Conservation (phyloP, 108 stramenopile genomes). For the Phaeodactylum tricornutum region DNA sequence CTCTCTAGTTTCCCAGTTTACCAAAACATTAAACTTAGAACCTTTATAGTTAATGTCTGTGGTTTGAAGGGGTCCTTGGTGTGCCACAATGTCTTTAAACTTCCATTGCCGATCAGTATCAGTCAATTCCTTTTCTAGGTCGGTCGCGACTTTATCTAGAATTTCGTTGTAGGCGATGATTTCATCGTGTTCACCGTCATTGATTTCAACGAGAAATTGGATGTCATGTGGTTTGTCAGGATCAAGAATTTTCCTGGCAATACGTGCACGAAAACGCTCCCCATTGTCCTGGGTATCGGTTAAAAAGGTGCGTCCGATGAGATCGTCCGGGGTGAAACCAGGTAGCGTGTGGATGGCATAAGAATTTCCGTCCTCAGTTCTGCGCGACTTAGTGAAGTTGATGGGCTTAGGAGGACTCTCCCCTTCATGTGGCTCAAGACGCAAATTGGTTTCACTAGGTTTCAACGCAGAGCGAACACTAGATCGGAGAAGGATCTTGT, state of each 20-base stretch:
- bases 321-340: not conserved
- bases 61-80: conserved; percentile 8
- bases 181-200: conserved; percentile 1
- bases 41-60: conserved; percentile 10
- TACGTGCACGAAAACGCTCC: not conserved
- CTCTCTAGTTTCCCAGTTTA: conserved; percentile 17
- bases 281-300: not conserved
- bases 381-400: too few species aligned
- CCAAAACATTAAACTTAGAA: conserved; percentile 15
- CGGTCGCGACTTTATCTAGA: not conserved
- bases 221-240: not conserved
- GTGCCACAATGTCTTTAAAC: conserved; percentile 2
- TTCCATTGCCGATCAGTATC: not conserved
- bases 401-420: too few species aligned
- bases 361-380: too few species aligned
- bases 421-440: too few species aligned
- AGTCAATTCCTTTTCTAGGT: conserved; percentile 1
- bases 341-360: too few species aligned
- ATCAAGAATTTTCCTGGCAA: not conserved
- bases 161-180: conserved; percentile 4
- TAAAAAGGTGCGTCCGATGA: conserved; percentile 5
- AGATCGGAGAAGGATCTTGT: conserved; percentile 12
- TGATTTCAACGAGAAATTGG: not conserved
- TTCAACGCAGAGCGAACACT: not conserved
- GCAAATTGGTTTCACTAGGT: too few species aligned